A percentile compares a stretch with the other conserved stretches of the same genome.
These are phyloP conservation scores for Lotus japonicus DNA, from an alignment of 306 rosid species.

Conservation along the genomic window DNA sequence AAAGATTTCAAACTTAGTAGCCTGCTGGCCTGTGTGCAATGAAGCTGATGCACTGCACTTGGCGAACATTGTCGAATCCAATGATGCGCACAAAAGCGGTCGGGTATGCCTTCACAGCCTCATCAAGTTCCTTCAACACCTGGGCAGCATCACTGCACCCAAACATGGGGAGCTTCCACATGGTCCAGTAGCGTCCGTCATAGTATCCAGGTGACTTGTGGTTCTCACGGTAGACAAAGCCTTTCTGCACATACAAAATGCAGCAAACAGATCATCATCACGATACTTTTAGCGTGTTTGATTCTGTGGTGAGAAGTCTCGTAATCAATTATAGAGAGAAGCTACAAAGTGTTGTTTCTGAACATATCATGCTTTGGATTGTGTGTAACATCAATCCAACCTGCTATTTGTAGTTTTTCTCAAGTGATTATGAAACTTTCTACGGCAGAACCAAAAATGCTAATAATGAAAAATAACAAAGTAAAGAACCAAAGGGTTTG, in stretches of 20 bases:
- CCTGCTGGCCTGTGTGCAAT: constrained; percentile 55
- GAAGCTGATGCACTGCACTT: constrained; percentile 82
- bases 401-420: too few relatives aligned
- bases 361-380: too few relatives aligned
- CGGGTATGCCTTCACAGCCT: constrained; percentile 41
- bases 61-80: constrained; percentile 75
- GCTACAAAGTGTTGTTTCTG: too few relatives aligned
- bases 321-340: too few relatives aligned
- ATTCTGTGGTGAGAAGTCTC: too few relatives aligned
- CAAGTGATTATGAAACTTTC: too few relatives aligned
- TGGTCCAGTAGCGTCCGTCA: constrained; percentile 75
- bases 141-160: constrained; percentile 65
- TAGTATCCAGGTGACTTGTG: constrained; percentile 61
- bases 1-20: background rate
- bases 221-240: constrained; percentile 59
- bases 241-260: constrained; percentile 18
- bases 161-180: constrained; percentile 87
- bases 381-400: too few relatives aligned
- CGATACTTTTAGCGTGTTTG: too few relatives aligned
- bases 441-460: background rate
- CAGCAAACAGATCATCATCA: background rate
- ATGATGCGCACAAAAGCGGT: constrained; percentile 43
- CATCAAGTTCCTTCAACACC: constrained; percentile 46
- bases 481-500: too few relatives aligned
- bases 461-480: too few relatives aligned